These are phyloP conservation scores for Flaveria ramosissima DNA, from an alignment of 129 eudicot species.

Conservation along the genomic window DNA sequence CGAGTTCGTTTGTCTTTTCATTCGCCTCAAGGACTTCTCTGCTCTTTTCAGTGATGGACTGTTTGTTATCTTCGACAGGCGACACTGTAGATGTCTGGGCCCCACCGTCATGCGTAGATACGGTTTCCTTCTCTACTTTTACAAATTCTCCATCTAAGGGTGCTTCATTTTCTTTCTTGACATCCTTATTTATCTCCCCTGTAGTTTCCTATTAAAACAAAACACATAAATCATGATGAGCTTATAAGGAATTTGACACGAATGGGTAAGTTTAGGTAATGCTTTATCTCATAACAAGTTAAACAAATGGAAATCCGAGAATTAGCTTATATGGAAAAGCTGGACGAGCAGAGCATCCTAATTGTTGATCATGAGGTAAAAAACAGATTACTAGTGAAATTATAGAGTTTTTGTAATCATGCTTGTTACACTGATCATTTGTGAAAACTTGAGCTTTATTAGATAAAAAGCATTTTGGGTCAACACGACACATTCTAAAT, in stretches of 20 bases:
- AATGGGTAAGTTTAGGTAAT: not conserved
- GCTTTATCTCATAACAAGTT: not conserved
- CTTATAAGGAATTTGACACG: not conserved
- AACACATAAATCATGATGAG: conserved; percentile 8
- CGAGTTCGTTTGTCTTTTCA: conserved; percentile 68
- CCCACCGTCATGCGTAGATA: conserved; percentile 36
- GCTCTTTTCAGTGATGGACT: conserved; percentile 42
- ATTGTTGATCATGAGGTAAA: not conserved
- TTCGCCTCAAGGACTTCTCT: conserved; percentile 73
- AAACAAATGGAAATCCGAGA: not conserved
- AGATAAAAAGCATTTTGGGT: not conserved
- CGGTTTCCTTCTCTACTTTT: conserved; percentile 76
- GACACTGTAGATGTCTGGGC: conserved; percentile 33
- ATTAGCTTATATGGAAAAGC: not conserved
- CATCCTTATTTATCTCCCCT: conserved; percentile 33
- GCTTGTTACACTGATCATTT: not conserved
- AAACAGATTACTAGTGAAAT: not conserved
- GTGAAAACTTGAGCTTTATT: not conserved
- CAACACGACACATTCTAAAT: not conserved
- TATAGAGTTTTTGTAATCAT: not conserved
- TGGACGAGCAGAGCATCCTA: too few species aligned
- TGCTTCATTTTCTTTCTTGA: conserved; percentile 60
- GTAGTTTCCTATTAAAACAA: conserved; percentile 36
- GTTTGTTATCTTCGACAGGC: conserved; percentile 36
- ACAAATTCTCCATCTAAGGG: conserved; percentile 80